Conservation (phyloP, 768 basidiomycete genomes). For the Phylloporus scabripes region DNA sequence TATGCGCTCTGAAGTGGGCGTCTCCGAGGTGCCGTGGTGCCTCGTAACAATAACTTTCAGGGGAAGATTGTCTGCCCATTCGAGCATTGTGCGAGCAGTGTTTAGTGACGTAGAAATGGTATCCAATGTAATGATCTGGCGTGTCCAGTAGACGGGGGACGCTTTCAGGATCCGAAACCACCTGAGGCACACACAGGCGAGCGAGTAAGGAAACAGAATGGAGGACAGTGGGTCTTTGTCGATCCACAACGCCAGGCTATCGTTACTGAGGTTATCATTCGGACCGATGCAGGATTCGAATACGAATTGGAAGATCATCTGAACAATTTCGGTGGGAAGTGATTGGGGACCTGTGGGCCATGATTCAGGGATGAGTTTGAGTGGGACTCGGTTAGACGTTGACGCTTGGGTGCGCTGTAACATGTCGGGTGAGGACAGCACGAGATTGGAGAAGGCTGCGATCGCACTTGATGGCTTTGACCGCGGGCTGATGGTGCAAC, state of each 20-base stretch:
- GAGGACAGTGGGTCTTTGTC: conserved; percentile 4
- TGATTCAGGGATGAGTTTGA: not conserved
- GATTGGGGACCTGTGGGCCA: not conserved
- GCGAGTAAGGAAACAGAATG: conserved; percentile 10
- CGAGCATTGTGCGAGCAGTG: not conserved
- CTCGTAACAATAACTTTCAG: conserved; percentile 9
- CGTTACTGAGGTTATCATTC: not conserved
- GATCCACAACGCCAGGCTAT: not conserved
- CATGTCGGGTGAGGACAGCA: not conserved
- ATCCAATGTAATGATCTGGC: conserved; percentile 5
- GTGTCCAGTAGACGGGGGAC: conserved; percentile 7
- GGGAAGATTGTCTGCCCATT: conserved; percentile 1
- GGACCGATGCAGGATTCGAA: conserved; percentile 3
- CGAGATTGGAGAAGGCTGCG: conserved; percentile 4
- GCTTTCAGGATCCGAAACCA: conserved; percentile 6
- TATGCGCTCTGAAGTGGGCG: not conserved
- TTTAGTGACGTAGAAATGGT: not conserved
- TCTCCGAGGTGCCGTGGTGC: not conserved
- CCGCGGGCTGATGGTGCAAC: not conserved
- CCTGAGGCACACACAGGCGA: conserved; percentile 4
- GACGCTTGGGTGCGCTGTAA: not conserved
- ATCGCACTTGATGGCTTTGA: conserved; percentile 1
- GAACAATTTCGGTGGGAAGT: conserved; percentile 9
- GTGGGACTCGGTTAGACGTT: not conserved
- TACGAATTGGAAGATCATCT: conserved; percentile 7